Conservation (phyloP, 75 land plant genomes). For the Picea glauca region DNA sequence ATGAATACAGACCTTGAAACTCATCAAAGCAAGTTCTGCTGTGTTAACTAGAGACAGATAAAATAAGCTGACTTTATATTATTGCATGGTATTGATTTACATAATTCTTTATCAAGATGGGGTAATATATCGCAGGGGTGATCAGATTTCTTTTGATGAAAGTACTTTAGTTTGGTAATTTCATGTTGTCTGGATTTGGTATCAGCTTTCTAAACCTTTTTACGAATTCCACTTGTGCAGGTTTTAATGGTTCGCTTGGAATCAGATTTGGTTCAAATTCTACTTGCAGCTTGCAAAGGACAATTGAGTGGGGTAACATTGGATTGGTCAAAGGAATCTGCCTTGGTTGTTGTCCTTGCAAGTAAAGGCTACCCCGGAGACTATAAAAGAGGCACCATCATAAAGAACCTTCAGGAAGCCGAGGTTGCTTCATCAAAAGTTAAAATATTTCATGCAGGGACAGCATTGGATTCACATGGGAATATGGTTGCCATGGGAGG, state of each 20-base stretch:
- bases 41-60: background rate
- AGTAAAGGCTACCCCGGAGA: slow-evolving; percentile 92
- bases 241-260: slow-evolving; percentile 77
- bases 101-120: background rate
- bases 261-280: slow-evolving; percentile 86
- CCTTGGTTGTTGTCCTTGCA: slow-evolving; percentile 94
- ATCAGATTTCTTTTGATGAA: background rate
- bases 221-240: slow-evolving; percentile 23
- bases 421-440: slow-evolving; percentile 65
- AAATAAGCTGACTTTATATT: background rate
- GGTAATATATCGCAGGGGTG: no score
- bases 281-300: slow-evolving; percentile 92
- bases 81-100: background rate
- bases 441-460: slow-evolving; percentile 95
- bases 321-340: slow-evolving; percentile 73
- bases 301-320: slow-evolving; percentile 47
- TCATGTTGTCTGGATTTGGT: background rate
- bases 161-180: background rate
- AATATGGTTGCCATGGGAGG: slow-evolving; percentile 85
- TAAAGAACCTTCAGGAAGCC: slow-evolving; percentile 79
- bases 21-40: background rate
- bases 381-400: slow-evolving; percentile 67
- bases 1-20: background rate
- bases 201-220: background rate
- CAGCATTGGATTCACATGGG: slow-evolving; percentile 56